These are phyloP conservation scores for Schoenoplectus tabernaemontani DNA, from an alignment of 202 grass and related monocot species.

Conservation along the genomic window DNA sequence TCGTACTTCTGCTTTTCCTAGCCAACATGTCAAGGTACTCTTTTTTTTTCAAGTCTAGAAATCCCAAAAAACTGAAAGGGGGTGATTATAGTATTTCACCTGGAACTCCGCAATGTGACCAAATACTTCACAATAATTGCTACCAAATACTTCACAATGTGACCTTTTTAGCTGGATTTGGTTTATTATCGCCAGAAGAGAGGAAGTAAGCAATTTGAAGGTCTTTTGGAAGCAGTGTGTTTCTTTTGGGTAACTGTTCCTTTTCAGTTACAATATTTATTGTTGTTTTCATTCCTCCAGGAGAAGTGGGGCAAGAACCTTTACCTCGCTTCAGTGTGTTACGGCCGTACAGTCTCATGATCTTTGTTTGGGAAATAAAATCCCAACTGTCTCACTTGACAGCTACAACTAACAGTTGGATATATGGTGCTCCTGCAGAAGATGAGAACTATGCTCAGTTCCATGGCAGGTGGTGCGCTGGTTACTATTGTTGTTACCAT, in stretches of 20 bases:
- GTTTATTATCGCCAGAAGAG: background rate
- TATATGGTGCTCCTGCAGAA: conserved; percentile 1
- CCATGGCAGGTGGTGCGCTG: background rate
- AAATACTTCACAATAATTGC: too few species aligned
- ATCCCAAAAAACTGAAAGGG: background rate
- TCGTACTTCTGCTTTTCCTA: conserved; percentile 91
- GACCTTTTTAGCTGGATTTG: background rate
- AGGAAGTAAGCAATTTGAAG: background rate
- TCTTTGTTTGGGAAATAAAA: conserved; percentile 9
- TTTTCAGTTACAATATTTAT: background rate
- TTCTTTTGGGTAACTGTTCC: background rate
- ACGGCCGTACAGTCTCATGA: conserved; percentile 78
- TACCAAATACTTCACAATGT: background rate
- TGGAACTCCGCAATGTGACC: background rate
- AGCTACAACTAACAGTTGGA: conserved; percentile 22
- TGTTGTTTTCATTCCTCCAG: conserved; percentile 33
- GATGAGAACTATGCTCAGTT: conserved; percentile 6
- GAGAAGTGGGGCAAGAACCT: conserved; percentile 89
- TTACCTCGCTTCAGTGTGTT: conserved; percentile 81
- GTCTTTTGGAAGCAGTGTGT: background rate
- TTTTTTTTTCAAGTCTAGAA: background rate
- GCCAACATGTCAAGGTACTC: conserved; percentile 90
- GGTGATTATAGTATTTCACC: background rate
- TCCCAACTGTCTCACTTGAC: conserved; percentile 7
- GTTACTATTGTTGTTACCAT: conserved; percentile 1